These are phyloP conservation scores for Citrullus amarus DNA, from an alignment of 306 rosid species.

Conservation along the genomic window DNA sequence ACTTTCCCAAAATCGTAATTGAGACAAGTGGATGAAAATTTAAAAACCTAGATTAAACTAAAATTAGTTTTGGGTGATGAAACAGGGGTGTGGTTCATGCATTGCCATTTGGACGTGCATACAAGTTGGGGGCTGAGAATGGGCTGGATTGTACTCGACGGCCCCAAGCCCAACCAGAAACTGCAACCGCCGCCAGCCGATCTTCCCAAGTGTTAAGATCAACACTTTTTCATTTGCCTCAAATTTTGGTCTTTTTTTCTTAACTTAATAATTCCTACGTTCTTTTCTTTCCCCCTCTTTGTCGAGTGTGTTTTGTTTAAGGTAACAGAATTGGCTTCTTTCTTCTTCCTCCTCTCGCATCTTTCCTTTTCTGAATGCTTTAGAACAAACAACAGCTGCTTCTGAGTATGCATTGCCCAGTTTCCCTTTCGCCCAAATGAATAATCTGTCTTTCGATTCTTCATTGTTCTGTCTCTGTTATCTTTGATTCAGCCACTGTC, in stretches of 20 bases:
- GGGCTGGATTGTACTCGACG: constrained; percentile 76
- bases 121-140: constrained; percentile 89
- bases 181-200: constrained; percentile 71
- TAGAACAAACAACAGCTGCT: background rate
- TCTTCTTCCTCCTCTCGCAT: background rate
- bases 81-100: constrained; percentile 89
- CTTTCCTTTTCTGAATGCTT: background rate
- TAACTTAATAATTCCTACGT: background rate
- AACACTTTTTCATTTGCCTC: constrained; percentile 9
- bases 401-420: too few relatives aligned
- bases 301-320: background rate
- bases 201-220: constrained; percentile 60
- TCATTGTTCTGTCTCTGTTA: background rate
- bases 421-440: background rate
- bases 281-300: background rate
- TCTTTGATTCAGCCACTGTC: background rate
- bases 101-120: constrained; percentile 75
- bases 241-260: background rate
- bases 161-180: constrained; percentile 52
- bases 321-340: background rate
- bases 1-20: too few relatives aligned
- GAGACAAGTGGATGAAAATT: too few relatives aligned
- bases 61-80: background rate
- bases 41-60: too few relatives aligned
- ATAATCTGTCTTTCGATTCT: background rate